Percentiles rank a stretch among this genome's conserved stretches.
Conservation (phyloP, 768 basidiomycete species). For the Psilocybe cyanescens region DNA sequence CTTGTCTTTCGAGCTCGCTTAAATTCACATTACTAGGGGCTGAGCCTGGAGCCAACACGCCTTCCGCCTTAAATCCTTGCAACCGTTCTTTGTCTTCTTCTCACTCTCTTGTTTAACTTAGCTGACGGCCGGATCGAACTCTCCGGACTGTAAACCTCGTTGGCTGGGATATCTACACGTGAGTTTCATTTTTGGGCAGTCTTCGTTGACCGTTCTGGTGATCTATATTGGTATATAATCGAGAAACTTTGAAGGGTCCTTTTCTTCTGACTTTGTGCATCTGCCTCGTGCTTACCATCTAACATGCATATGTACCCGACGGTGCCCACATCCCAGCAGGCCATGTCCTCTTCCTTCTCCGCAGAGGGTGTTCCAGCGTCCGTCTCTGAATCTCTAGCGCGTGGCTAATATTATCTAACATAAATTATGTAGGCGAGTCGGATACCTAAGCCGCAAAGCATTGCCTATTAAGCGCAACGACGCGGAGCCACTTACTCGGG, state of each 20-base stretch:
- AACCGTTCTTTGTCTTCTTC: constrained; percentile 4
- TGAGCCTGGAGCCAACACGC: constrained; percentile 2
- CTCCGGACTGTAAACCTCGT: constrained; percentile 1
- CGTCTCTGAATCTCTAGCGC: constrained; percentile 23
- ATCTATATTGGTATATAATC: constrained; percentile 5
- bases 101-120: constrained; percentile 1
- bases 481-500: constrained; percentile 80
- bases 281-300: constrained; percentile 40
- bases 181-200: constrained; percentile 12
- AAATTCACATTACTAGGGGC: background rate
- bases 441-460: constrained; percentile 69
- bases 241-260: constrained; percentile 6
- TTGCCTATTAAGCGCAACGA: constrained; percentile 83
- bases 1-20: background rate
- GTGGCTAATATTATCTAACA: constrained; percentile 15
- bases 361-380: constrained; percentile 59
- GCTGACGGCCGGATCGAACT: constrained; percentile 11
- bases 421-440: constrained; percentile 40
- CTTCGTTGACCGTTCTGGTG: constrained; percentile 12
- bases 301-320: constrained; percentile 38
- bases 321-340: constrained; percentile 43
- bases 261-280: constrained; percentile 20
- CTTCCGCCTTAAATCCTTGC: constrained; percentile 9
- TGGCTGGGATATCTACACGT: constrained; percentile 16
- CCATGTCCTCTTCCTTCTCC: constrained; percentile 41